phyloP scores from a whole-genome alignment of 768 basidiomycete genomes.

The Xerocomellus dryophilus region DNA sequence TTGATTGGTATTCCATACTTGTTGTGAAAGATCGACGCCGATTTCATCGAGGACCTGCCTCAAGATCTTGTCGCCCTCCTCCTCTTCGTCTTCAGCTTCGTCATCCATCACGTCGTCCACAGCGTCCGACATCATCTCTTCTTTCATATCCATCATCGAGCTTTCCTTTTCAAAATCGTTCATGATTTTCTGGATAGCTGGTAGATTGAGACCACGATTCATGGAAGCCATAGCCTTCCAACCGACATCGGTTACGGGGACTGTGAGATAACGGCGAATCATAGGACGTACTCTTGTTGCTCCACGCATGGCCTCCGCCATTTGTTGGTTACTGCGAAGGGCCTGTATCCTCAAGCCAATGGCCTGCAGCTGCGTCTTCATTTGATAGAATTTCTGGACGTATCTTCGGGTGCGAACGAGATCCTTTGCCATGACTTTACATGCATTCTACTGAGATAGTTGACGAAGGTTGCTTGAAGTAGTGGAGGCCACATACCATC shows the following conservation, averaged over 20 bases:
- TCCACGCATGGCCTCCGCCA: constrained; percentile 99
- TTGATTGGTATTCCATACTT: constrained; percentile 41
- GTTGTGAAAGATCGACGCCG: constrained; percentile 86
- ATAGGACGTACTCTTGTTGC: constrained; percentile 78
- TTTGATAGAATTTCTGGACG: constrained; percentile 97
- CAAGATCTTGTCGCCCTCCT: constrained; percentile 92
- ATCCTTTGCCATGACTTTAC: constrained; percentile 99
- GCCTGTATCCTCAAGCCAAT: constrained; percentile 95
- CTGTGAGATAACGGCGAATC: not conserved
- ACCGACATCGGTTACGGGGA: constrained; percentile 1
- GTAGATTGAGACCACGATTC: constrained; percentile 95
- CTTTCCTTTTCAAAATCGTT: constrained; percentile 97
- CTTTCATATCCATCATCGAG: constrained; percentile 99
- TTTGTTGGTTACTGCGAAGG: constrained; percentile 94
- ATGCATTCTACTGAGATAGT: constrained; percentile 70
- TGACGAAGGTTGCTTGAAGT: constrained; percentile 11
- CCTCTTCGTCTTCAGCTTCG: constrained; percentile 90
- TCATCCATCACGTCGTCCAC: constrained; percentile 97
- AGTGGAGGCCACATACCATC: constrained; percentile 54
- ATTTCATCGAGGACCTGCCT: constrained; percentile 97
- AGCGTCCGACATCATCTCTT: constrained; percentile 99
- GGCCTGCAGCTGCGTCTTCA: constrained; percentile 97
- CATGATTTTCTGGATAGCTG: constrained; percentile 94
- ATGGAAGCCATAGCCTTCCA: constrained; percentile 94
- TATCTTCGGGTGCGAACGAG: constrained; percentile 94